phyloP scores from a whole-genome alignment of 768 basidiomycete genomes.

The Pulveroboletus sp. region DNA sequence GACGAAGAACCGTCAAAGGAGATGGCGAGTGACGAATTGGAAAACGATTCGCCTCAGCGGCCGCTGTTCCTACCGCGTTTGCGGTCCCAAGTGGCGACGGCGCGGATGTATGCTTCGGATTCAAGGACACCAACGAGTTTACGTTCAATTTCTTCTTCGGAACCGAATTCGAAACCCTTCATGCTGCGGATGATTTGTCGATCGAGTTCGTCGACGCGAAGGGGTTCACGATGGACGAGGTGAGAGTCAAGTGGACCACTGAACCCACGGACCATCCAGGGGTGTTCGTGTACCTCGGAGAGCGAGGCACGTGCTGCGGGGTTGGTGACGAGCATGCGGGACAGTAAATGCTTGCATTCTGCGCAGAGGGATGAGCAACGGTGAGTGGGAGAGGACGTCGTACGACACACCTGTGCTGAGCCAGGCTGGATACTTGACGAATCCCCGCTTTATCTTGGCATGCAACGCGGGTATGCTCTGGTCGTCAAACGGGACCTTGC shows the following conservation, averaged over 20 bases:
- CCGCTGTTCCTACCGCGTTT: slow-evolving; percentile 49
- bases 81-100: slow-evolving; percentile 77
- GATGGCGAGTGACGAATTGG: slow-evolving; percentile 68
- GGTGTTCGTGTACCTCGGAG: slow-evolving; percentile 80
- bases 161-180: slow-evolving; percentile 96
- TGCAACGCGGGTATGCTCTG: slow-evolving; percentile 99
- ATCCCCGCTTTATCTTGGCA: slow-evolving; percentile 96
- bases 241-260: slow-evolving; percentile 77
- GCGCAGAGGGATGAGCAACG: slow-evolving; percentile 13
- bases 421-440: slow-evolving; percentile 98
- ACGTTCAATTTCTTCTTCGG: slow-evolving; percentile 80
- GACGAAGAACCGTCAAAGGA: slow-evolving; percentile 51
- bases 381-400: not conserved
- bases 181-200: slow-evolving; percentile 81
- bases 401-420: slow-evolving; percentile 76
- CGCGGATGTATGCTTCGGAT: slow-evolving; percentile 71
- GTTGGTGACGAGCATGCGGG: slow-evolving; percentile 94
- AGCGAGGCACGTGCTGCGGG: slow-evolving; percentile 80
- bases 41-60: slow-evolving; percentile 54
- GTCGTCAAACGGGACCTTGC: slow-evolving; percentile 98
- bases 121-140: slow-evolving; percentile 70
- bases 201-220: slow-evolving; percentile 87
- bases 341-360: slow-evolving; percentile 95
- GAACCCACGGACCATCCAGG: slow-evolving; percentile 93
- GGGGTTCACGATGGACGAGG: slow-evolving; percentile 84